phyloP scores from a whole-genome alignment of 2,329 filamentous ascomycete genomes.

The Alternaria brassicicola region DNA sequence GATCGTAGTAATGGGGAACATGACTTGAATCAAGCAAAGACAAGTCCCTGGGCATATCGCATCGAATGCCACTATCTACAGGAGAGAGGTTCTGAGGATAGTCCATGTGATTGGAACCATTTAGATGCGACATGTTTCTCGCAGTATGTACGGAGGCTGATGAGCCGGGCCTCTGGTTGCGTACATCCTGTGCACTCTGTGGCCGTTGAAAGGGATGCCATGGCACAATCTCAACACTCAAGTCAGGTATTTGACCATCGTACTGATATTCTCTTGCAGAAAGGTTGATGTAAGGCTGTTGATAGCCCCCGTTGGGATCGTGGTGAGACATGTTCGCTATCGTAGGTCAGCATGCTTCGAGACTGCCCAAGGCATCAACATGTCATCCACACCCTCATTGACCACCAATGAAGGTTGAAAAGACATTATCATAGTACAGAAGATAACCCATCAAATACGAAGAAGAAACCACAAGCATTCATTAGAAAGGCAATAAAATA shows the following conservation, averaged over 20 bases:
- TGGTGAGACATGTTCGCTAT: conserved; percentile 38
- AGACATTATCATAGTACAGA: neutral
- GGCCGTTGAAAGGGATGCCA: conserved; percentile 23
- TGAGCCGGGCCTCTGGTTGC: conserved; percentile 24
- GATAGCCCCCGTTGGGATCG: conserved; percentile 23
- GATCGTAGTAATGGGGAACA: conserved; percentile 6
- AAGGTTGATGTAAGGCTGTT: conserved; percentile 18
- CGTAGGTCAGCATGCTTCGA: conserved; percentile 29
- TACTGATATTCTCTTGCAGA: conserved; percentile 22
- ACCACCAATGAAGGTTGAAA: neutral
- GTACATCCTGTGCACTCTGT: conserved; percentile 16
- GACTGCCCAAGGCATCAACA: conserved; percentile 15
- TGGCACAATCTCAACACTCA: conserved; percentile 17
- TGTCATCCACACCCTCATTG: neutral
- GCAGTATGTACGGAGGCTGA: conserved; percentile 19
- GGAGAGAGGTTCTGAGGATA: conserved; percentile 16
- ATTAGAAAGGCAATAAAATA: conserved; percentile 1
- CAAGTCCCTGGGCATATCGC: conserved; percentile 13
- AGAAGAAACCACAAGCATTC: neutral
- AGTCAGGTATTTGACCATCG: conserved; percentile 15
- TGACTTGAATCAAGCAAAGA: conserved; percentile 22
- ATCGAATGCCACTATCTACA: conserved; percentile 9
- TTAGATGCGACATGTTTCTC: conserved; percentile 16
- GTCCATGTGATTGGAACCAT: conserved; percentile 1
- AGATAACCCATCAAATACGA: neutral